Evolutionary conservation across 495 filamentous ascomycete genomes (phyloP).

Genomic region (Echria macrotheca): DNA sequence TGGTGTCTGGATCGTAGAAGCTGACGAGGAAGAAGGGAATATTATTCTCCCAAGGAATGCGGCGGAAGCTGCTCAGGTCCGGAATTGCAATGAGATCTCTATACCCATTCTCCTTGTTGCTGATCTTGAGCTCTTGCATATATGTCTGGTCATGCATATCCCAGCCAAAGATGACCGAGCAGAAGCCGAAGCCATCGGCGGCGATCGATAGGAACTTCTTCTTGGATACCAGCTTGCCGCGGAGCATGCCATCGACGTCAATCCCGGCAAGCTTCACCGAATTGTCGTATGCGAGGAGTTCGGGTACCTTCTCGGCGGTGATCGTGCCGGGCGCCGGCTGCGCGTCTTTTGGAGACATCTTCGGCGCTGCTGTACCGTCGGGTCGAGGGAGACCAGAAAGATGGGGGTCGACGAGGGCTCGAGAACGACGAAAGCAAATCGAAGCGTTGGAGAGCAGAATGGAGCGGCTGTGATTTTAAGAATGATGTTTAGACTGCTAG

Average conservation of each 20-base stretch:
- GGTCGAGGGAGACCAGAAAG: background rate
- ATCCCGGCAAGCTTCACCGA: constrained; percentile 88
- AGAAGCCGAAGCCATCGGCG: constrained; percentile 87
- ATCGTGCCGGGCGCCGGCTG: constrained; percentile 13
- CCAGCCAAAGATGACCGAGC: constrained; percentile 95
- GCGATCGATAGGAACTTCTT: constrained; percentile 90
- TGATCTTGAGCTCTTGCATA: constrained; percentile 74
- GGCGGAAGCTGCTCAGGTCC: constrained; percentile 73
- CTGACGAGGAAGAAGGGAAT: constrained; percentile 89
- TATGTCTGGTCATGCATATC: constrained; percentile 97
- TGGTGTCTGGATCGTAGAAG: constrained; percentile 74
- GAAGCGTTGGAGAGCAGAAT: no score
- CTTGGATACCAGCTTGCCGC: constrained; percentile 93
- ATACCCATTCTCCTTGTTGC: constrained; percentile 91
- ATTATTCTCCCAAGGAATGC: constrained; percentile 93
- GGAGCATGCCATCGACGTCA: constrained; percentile 85
- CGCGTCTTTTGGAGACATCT: constrained; percentile 15
- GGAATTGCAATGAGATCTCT: constrained; percentile 80
- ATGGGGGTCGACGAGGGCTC: background rate
- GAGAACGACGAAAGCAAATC: no score
- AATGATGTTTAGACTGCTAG: no score
- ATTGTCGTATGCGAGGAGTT: constrained; percentile 66
- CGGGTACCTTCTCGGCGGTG: constrained; percentile 58
- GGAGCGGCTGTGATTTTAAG: no score
- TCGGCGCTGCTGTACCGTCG: background rate